Percentiles rank a stretch among this genome's conserved stretches.
Evolutionary conservation across 1,284 basidiomycete genomes (phyloP).

Genomic region (Ustilago trichophora): DNA sequence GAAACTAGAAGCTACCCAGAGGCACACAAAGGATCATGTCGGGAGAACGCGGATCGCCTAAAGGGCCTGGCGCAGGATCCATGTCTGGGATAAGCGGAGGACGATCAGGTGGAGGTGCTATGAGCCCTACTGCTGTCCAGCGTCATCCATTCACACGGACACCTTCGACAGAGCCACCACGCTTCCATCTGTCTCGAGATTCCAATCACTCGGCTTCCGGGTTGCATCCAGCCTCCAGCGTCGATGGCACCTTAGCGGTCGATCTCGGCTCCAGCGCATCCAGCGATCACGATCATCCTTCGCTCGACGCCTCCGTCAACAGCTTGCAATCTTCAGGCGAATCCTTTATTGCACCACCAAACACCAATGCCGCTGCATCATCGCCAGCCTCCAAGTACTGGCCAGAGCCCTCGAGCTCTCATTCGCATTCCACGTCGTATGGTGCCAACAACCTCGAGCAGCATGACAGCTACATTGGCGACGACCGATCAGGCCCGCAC

Average conservation of each 20-base stretch:
- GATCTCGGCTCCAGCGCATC: conserved; percentile 20
- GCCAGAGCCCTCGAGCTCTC: conserved; percentile 22
- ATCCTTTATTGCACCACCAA: no score
- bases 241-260: conserved; percentile 19
- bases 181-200: conserved; percentile 27
- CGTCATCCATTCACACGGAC: conserved; percentile 36
- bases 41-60: neutral
- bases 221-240: neutral
- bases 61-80: no score
- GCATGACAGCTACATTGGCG: conserved; percentile 10
- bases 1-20: no score
- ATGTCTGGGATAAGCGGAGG: neutral
- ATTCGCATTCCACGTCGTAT: conserved; percentile 3
- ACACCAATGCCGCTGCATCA: neutral
- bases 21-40: no score
- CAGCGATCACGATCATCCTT: conserved; percentile 4
- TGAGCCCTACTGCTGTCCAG: conserved; percentile 14
- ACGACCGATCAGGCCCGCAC: conserved; percentile 18
- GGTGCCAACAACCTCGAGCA: neutral
- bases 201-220: neutral
- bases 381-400: conserved; percentile 17
- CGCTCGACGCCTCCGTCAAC: conserved; percentile 18
- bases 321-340: conserved; percentile 8
- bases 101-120: neutral
- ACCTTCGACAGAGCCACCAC: conserved; percentile 37